These are phyloP conservation scores for Cyberlindnera samutprakarnensis DNA, from an alignment of 805 yeast species.

Conservation along the genomic window DNA sequence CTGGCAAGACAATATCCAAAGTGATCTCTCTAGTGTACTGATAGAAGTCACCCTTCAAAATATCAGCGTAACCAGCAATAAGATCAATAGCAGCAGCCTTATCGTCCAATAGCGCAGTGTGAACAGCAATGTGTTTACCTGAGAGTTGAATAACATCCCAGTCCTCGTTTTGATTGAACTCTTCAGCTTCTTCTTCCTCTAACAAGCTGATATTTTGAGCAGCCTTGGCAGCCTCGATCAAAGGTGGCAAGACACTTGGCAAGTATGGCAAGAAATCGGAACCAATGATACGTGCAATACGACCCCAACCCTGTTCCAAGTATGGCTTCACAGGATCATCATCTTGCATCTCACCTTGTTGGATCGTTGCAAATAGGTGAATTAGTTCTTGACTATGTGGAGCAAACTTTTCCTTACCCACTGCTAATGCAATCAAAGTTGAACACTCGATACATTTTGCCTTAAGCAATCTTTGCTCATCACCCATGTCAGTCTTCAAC, in stretches of 20 bases:
- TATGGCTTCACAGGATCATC: slow-evolving; percentile 88
- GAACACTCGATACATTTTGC: slow-evolving; percentile 97
- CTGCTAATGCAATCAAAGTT: slow-evolving; percentile 89
- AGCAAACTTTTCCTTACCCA: slow-evolving; percentile 82
- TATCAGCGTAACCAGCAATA: slow-evolving; percentile 75
- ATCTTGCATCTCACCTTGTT: slow-evolving; percentile 44
- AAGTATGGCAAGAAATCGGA: slow-evolving; percentile 78
- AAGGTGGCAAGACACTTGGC: slow-evolving; percentile 83
- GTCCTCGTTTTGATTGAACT: slow-evolving; percentile 75
- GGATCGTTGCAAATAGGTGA: slow-evolving; percentile 64
- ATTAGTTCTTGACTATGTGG: slow-evolving; percentile 71
- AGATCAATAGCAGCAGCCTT: slow-evolving; percentile 90
- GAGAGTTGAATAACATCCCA: slow-evolving; percentile 91
- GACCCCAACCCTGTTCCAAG: slow-evolving; percentile 93
- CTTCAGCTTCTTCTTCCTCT: slow-evolving; percentile 85
- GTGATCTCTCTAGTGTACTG: slow-evolving; percentile 78
- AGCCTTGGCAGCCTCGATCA: slow-evolving; percentile 78
- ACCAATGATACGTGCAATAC: slow-evolving; percentile 82
- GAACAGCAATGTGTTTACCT: slow-evolving; percentile 92
- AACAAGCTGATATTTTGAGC: slow-evolving; percentile 83
- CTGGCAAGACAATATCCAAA: slow-evolving; percentile 75
- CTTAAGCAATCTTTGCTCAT: slow-evolving; percentile 69
- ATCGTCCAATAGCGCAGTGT: slow-evolving; percentile 90
- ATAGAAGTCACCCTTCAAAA: slow-evolving; percentile 72
- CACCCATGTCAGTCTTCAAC: slow-evolving; percentile 68